Conservation (phyloP, 2,329 filamentous ascomycete genomes). For the Phialophora expanda region DNA sequence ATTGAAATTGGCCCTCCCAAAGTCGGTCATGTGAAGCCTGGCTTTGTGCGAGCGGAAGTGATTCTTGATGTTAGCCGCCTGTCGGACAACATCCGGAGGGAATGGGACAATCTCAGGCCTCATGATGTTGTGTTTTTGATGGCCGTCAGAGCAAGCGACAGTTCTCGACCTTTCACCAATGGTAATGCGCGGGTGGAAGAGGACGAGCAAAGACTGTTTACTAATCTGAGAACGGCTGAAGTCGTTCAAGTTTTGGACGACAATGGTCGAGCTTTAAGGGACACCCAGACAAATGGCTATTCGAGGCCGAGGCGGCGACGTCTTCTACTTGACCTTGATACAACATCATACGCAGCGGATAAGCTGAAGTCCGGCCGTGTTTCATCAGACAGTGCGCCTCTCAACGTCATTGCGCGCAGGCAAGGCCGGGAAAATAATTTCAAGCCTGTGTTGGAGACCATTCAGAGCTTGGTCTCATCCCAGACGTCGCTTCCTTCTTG, state of each 20-base stretch:
- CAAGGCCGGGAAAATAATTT: slow-evolving; percentile 95
- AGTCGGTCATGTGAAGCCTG: slow-evolving; percentile 83
- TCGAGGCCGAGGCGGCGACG: slow-evolving; percentile 66
- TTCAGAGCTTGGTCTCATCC: slow-evolving; percentile 81
- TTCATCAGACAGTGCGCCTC: slow-evolving; percentile 72
- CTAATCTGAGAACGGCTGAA: slow-evolving; percentile 77
- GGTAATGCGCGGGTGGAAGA: slow-evolving; percentile 63
- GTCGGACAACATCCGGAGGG: slow-evolving; percentile 74
- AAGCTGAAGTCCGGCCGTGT: slow-evolving; percentile 68
- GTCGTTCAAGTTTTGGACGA: slow-evolving; percentile 86
- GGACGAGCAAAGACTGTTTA: slow-evolving; percentile 60
- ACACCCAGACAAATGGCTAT: slow-evolving; percentile 69
- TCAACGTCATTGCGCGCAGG: slow-evolving; percentile 85
- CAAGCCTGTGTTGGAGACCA: slow-evolving; percentile 88
- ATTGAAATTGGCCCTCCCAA: slow-evolving; percentile 81
- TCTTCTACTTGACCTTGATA: slow-evolving; percentile 80
- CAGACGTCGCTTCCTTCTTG: slow-evolving; percentile 86
- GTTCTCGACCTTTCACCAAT: slow-evolving; percentile 59
- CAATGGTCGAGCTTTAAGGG: slow-evolving; percentile 73
- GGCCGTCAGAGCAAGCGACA: slow-evolving; percentile 66
- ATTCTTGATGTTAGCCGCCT: slow-evolving; percentile 80
- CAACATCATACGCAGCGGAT: slow-evolving; percentile 77
- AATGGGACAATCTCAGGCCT: slow-evolving; percentile 87
- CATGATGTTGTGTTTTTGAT: slow-evolving; percentile 91
- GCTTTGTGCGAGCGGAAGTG: slow-evolving; percentile 84